These are phyloP conservation scores for Backusella mclennaniae DNA, from an alignment of 192 early-diverging fungal species.

Conservation along the genomic window DNA sequence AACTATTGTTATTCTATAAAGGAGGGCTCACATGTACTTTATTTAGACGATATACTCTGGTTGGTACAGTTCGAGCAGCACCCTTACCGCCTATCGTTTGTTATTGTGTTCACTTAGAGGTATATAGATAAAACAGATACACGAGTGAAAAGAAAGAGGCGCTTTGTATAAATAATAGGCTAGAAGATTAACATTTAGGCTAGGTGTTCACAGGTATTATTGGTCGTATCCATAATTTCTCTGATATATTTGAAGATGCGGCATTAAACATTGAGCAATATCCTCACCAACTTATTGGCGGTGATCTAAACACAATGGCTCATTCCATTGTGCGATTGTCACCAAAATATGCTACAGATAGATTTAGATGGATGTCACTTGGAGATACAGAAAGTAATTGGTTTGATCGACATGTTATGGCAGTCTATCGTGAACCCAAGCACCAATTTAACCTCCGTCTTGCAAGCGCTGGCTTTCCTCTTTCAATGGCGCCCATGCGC, in stretches of 20 bases:
- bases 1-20: not conserved
- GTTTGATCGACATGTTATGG: conserved; percentile 60
- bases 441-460: conserved; percentile 1
- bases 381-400: conserved; percentile 68
- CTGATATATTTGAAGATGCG: conserved; percentile 68
- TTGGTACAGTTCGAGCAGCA: conserved; percentile 51
- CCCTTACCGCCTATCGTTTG: conserved; percentile 55
- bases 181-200: not conserved
- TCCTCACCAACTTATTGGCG: conserved; percentile 72
- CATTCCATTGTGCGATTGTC: conserved; percentile 74
- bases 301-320: conserved; percentile 78
- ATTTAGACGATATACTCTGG: conserved; percentile 59
- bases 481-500: not conserved
- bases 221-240: conserved; percentile 65
- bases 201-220: conserved; percentile 69
- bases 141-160: not conserved
- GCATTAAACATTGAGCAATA: conserved; percentile 24
- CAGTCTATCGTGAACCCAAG: conserved; percentile 16
- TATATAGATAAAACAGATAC: conserved; percentile 1
- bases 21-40: not conserved
- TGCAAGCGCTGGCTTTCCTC: not conserved
- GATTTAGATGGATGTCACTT: conserved; percentile 61
- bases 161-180: not conserved
- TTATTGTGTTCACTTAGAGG: conserved; percentile 76
- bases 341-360: conserved; percentile 58